These are phyloP conservation scores for Moesziomyces parantarcticus DNA, from an alignment of 1,284 basidiomycete species.

Conservation along the genomic window DNA sequence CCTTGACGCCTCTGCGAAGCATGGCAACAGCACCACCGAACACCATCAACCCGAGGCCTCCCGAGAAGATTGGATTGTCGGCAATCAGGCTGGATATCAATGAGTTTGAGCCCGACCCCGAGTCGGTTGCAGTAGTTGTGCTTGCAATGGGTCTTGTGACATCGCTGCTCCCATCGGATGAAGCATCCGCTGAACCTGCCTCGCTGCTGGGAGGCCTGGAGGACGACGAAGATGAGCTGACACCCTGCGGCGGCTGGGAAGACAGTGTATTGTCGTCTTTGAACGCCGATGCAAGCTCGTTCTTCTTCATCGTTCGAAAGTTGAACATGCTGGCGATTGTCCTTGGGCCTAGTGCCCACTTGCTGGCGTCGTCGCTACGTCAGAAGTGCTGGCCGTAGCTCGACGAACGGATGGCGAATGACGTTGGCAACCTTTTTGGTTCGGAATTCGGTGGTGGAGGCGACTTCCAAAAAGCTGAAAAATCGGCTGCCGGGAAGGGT, in stretches of 20 bases:
- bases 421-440: neutral
- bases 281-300: constrained; percentile 6
- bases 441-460: constrained; percentile 12
- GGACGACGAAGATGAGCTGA: constrained; percentile 1
- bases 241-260: neutral
- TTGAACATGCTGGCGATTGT: constrained; percentile 15
- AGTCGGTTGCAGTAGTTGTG: neutral
- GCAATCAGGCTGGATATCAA: constrained; percentile 42
- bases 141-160: neutral
- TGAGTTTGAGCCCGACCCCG: constrained; percentile 19
- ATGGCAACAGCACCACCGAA: constrained; percentile 62
- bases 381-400: neutral
- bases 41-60: constrained; percentile 65
- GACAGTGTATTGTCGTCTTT: constrained; percentile 9
- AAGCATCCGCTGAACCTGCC: neutral
- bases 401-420: constrained; percentile 1
- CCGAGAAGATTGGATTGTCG: constrained; percentile 64
- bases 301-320: constrained; percentile 29
- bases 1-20: constrained; percentile 71
- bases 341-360: neutral
- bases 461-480: neutral
- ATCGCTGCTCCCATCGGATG: neutral
- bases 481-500: too few relatives aligned
- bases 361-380: neutral
- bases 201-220: neutral